phyloP scores from a whole-genome alignment of 345 rosid species.

The Salix suchowensis region DNA sequence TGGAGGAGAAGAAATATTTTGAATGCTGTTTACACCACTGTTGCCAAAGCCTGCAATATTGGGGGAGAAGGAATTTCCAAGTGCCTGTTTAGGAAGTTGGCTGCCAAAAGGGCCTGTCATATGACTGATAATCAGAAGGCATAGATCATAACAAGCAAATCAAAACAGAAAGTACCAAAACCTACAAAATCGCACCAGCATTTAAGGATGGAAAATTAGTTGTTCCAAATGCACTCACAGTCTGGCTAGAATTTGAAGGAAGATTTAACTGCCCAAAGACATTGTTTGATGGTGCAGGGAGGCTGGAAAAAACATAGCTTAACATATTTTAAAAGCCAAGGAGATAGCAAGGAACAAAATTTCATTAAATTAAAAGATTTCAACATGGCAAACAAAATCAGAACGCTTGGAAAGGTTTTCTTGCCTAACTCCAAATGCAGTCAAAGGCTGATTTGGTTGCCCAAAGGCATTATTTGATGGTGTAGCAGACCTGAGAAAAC shows the following conservation, averaged over 20 bases:
- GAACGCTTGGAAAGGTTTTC: neutral
- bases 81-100: slow-evolving; percentile 25
- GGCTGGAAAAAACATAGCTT: slow-evolving; percentile 24
- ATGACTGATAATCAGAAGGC: slow-evolving; percentile 19
- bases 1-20: slow-evolving; percentile 21
- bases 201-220: slow-evolving; percentile 21
- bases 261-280: slow-evolving; percentile 41
- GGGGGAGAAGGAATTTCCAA: slow-evolving; percentile 16
- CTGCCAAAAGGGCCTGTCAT: slow-evolving; percentile 21
- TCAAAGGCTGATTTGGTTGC: slow-evolving; percentile 38
- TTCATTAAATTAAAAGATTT: neutral
- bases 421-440: slow-evolving; percentile 11
- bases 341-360: slow-evolving; percentile 6
- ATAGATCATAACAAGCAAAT: neutral
- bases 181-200: slow-evolving; percentile 15
- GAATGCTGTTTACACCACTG: slow-evolving; percentile 13
- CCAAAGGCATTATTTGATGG: slow-evolving; percentile 32
- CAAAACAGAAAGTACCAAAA: slow-evolving; percentile 5
- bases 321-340: slow-evolving; percentile 3
- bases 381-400: neutral
- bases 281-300: slow-evolving; percentile 26
- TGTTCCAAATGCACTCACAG: slow-evolving; percentile 20
- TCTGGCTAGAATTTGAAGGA: slow-evolving; percentile 39
- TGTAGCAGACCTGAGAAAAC: slow-evolving; percentile 32
- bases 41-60: slow-evolving; percentile 21